phyloP scores from a whole-genome alignment of 1,139 yeast species.

The Taphrina communis region DNA sequence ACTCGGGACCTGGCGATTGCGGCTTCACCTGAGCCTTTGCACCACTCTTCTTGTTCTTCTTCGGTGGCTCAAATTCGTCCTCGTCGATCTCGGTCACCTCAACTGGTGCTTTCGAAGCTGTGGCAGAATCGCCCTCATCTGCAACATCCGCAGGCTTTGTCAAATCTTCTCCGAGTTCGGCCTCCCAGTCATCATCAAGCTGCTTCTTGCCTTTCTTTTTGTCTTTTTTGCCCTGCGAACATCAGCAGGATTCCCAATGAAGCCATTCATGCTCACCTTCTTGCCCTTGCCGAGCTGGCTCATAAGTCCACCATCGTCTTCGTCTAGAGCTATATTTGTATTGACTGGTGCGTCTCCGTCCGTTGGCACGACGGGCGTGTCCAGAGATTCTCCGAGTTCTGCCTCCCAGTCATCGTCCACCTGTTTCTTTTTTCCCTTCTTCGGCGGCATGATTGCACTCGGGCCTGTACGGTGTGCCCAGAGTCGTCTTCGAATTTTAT shows the following conservation, averaged over 20 bases:
- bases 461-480: not conserved
- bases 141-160: conserved; percentile 25
- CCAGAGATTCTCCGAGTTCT: conserved; percentile 42
- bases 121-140: conserved; percentile 20
- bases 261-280: conserved; percentile 4
- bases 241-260: not conserved
- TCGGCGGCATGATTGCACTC: conserved; percentile 32
- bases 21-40: conserved; percentile 9
- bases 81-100: conserved; percentile 18
- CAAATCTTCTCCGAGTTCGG: conserved; percentile 43
- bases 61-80: conserved; percentile 27
- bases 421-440: conserved; percentile 43
- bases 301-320: conserved; percentile 35
- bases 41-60: conserved; percentile 41
- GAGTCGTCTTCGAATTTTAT: not conserved
- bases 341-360: conserved; percentile 3
- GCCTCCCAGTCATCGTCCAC: conserved; percentile 44
- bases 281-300: conserved; percentile 33
- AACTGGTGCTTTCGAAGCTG: conserved; percentile 16
- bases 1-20: conserved; percentile 30
- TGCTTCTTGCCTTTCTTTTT: conserved; percentile 41
- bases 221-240: conserved; percentile 36
- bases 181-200: conserved; percentile 43
- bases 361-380: conserved; percentile 17
- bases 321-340: conserved; percentile 33